These are phyloP conservation scores for Talaromyces sp. DNA, from an alignment of 2,329 filamentous ascomycete genomes.

Conservation along the genomic window DNA sequence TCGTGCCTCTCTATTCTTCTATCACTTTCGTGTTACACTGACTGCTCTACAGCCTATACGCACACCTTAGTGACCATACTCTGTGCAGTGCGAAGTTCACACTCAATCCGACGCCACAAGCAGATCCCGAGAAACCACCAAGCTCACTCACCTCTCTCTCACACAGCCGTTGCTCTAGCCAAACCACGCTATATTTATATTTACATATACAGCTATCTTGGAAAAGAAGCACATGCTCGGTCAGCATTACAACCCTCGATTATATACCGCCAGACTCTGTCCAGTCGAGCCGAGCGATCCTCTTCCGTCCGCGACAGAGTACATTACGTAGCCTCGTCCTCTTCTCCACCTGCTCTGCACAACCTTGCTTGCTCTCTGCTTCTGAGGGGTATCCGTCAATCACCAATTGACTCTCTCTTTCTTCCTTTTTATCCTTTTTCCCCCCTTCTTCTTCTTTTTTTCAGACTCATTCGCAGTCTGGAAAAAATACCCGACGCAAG, in stretches of 20 bases:
- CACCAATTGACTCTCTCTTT: neutral
- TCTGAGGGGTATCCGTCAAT: neutral
- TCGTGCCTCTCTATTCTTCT: neutral
- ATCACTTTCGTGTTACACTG: neutral
- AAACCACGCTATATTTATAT: neutral
- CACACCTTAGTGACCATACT: neutral
- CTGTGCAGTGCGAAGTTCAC: no score
- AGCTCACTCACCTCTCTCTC: neutral
- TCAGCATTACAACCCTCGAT: neutral
- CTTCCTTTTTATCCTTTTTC: neutral
- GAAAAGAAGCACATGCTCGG: neutral
- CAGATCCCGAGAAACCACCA: constrained; percentile 1
- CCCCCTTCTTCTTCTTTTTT: constrained; percentile 7
- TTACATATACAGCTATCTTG: neutral
- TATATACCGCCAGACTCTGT: neutral
- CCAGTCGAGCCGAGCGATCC: constrained; percentile 1
- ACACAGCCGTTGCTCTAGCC: neutral
- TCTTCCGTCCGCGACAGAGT: neutral
- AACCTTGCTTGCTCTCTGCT: neutral
- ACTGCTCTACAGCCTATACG: neutral
- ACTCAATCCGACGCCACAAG: neutral
- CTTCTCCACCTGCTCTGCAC: constrained; percentile 10
- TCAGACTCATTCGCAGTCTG: constrained; percentile 23
- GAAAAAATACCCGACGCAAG: constrained; percentile 22
- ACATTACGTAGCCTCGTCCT: constrained; percentile 3